Percentiles rank a stretch among this genome's conserved stretches.
phyloP scores from a whole-genome alignment of 108 stramenopile genomes.

The Hondaea fermentalgiana region DNA sequence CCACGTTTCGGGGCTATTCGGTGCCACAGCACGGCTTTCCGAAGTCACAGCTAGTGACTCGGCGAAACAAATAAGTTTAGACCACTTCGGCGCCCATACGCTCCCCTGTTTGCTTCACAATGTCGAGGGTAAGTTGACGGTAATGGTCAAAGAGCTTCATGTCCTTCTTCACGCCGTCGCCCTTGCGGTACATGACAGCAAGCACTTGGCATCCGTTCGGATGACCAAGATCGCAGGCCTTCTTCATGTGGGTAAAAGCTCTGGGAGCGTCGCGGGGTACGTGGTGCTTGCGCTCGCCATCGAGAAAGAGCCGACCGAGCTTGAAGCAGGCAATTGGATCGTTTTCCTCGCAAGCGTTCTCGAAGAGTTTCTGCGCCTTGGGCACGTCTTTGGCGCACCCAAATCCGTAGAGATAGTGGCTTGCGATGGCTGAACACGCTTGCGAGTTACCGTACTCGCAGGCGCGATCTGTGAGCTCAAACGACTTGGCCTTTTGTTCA shows the following conservation, averaged over 20 bases:
- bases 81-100: not conserved
- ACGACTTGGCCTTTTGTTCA: not conserved
- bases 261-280: not conserved
- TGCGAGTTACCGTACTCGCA: not conserved
- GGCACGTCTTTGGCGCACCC: not conserved
- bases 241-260: not conserved
- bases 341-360: not conserved
- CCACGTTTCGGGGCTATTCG: too few species aligned
- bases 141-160: not conserved
- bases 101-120: not conserved
- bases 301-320: not conserved
- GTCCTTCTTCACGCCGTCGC: not conserved
- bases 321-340: not conserved
- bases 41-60: too few species aligned
- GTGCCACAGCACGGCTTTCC: too few species aligned
- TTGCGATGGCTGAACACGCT: not conserved
- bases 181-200: constrained; percentile 7
- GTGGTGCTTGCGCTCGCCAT: not conserved
- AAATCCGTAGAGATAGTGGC: not conserved
- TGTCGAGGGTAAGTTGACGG: not conserved
- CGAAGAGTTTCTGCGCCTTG: not conserved
- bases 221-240: constrained; percentile 14
- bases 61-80: too few species aligned
- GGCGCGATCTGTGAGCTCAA: not conserved
- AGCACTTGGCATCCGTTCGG: not conserved